Conservation (phyloP, 2,329 filamentous ascomycete genomes). For the Colletotrichum orchidophilum region DNA sequence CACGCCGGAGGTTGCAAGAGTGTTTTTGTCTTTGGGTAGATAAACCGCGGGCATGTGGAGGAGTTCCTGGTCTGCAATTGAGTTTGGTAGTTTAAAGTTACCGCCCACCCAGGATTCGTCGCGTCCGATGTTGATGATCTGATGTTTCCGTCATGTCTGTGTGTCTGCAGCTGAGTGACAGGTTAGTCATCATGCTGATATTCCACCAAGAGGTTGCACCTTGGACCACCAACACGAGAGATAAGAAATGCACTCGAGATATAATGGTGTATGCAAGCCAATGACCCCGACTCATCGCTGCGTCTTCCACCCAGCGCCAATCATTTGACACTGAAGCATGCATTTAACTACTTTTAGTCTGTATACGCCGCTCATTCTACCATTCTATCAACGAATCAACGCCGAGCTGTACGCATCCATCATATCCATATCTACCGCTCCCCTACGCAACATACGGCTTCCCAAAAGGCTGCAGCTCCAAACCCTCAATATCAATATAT, state of each 20-base stretch:
- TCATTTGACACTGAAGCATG: background rate
- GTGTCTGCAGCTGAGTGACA: background rate
- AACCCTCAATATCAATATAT: constrained; percentile 43
- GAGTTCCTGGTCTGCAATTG: background rate
- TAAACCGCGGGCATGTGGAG: no score
- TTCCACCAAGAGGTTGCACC: no score
- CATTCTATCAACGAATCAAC: background rate
- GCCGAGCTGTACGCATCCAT: background rate
- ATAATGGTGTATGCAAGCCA: no score
- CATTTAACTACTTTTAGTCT: background rate
- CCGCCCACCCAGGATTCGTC: background rate
- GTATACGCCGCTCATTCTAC: background rate
- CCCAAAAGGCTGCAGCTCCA: constrained; percentile 45
- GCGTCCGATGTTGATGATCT: background rate
- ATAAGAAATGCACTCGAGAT: no score
- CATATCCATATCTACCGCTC: no score
- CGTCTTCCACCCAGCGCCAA: background rate
- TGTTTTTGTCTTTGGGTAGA: background rate
- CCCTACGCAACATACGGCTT: constrained; percentile 6
- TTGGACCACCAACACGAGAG: no score
- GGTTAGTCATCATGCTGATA: background rate
- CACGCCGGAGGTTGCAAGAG: no score
- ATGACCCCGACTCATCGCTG: no score
- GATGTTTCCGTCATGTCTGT: background rate
- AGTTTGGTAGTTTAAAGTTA: background rate